phyloP scores from a whole-genome alignment of 352 stramenopile genomes.

The Phytopythium ostracodes region DNA sequence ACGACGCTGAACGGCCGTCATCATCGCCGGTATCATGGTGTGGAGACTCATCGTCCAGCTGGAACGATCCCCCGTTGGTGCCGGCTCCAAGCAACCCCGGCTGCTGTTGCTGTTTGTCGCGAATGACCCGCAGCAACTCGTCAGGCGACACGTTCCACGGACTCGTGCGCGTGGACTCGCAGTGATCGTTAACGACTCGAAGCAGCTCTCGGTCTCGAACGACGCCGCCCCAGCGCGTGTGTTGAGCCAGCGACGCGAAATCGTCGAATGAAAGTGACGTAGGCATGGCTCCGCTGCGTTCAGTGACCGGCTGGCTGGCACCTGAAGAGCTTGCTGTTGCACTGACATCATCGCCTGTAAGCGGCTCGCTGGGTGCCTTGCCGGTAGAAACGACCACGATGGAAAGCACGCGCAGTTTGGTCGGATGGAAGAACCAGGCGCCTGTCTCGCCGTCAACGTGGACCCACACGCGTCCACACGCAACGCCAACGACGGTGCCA shows the following conservation, averaged over 20 bases:
- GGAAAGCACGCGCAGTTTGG: constrained; percentile 29
- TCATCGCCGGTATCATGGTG: background rate
- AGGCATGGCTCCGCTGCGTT: background rate
- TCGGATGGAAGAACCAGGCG: constrained; percentile 79
- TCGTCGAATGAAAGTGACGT: constrained; percentile 13
- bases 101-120: constrained; percentile 13
- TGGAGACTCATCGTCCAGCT: background rate
- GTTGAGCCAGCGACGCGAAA: constrained; percentile 22
- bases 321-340: too few relatives aligned
- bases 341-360: too few relatives aligned
- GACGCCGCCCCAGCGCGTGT: constrained; percentile 36
- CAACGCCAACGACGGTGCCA: constrained; percentile 61
- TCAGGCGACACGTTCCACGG: constrained; percentile 57
- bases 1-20: background rate
- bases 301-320: background rate
- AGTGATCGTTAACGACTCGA: constrained; percentile 42
- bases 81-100: background rate
- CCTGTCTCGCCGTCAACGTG: constrained; percentile 73
- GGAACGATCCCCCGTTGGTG: background rate
- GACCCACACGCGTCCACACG: constrained; percentile 65
- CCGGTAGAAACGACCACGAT: background rate
- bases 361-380: background rate
- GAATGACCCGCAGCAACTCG: constrained; percentile 8
- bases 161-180: constrained; percentile 42
- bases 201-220: constrained; percentile 39